Evolutionary conservation across 2,329 filamentous ascomycete genomes (phyloP).

Genomic region (Gaeumannomyces sp.): DNA sequence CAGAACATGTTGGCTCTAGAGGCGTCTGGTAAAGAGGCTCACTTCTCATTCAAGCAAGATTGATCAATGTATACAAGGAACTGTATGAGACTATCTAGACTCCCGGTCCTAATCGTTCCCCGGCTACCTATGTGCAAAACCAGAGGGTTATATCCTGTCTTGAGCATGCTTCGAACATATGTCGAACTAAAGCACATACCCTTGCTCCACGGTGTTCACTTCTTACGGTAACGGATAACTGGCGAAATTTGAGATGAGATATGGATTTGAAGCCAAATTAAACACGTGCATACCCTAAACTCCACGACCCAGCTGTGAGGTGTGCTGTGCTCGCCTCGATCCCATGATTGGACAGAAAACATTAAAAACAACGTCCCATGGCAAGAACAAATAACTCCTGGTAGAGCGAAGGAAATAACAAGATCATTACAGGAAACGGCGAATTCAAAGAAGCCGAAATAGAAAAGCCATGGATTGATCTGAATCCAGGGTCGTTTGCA

Average conservation of each 20-base stretch:
- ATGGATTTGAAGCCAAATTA: not conserved
- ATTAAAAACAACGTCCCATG: not conserved
- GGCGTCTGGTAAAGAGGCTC: not conserved
- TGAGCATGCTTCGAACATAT: not conserved
- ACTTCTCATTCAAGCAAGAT: not conserved
- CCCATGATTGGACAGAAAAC: not conserved
- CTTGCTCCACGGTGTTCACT: not conserved
- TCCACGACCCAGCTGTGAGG: not conserved
- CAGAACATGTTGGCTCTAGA: not conserved
- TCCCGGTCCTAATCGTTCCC: not conserved
- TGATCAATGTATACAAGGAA: not conserved
- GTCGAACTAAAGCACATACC: too few relatives aligned
- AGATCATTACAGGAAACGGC: not conserved
- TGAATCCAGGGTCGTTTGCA: not conserved
- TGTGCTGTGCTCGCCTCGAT: not conserved
- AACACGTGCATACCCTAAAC: not conserved
- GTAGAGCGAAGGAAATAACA: too few relatives aligned
- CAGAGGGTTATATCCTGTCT: too few relatives aligned
- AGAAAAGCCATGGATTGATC: too few relatives aligned
- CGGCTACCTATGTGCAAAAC: not conserved
- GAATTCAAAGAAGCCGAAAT: not conserved
- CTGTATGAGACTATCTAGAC: not conserved
- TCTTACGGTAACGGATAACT: not conserved
- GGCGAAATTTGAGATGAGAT: not conserved
- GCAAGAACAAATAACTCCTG: not conserved